phyloP scores from a whole-genome alignment of 2,329 filamentous ascomycete genomes.

The Orbilia ellipsospora region DNA sequence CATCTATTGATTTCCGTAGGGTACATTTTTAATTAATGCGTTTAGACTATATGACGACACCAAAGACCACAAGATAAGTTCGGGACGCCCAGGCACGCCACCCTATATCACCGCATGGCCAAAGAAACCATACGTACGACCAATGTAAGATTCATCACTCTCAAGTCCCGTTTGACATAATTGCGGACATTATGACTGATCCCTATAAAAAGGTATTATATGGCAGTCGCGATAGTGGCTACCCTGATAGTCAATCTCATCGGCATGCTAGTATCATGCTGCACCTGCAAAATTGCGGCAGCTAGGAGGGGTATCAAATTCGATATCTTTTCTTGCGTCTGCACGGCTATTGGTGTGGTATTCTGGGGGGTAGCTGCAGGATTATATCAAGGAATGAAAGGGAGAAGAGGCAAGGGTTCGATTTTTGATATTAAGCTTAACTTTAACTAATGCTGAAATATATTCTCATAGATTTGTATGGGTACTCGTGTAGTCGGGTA shows the following conservation, averaged over 20 bases:
- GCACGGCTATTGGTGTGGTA: conserved; percentile 4
- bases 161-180: too few species aligned
- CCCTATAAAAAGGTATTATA: conserved; percentile 20
- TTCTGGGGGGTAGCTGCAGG: conserved; percentile 34
- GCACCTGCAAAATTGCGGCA: conserved; percentile 7
- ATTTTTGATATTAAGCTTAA: too few species aligned
- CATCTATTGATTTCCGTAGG: conserved; percentile 9
- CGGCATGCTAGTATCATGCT: conserved; percentile 37
- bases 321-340: conserved; percentile 41
- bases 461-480: conserved; percentile 31
- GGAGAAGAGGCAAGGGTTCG: conserved; percentile 25
- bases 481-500: conserved; percentile 43
- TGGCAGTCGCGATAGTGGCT: conserved; percentile 15
- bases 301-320: conserved; percentile 4
- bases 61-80: conserved; percentile 36
- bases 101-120: conserved; percentile 54
- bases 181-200: neutral
- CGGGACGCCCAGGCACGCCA: conserved; percentile 34
- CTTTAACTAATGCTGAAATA: too few species aligned
- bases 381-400: conserved; percentile 33
- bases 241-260: conserved; percentile 21
- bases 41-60: conserved; percentile 31
- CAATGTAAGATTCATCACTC: conserved; percentile 17
- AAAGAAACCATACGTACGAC: conserved; percentile 24
- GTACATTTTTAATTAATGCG: conserved; percentile 29